These are phyloP conservation scores for Aureobasidium sp. DNA, from an alignment of 2,329 filamentous ascomycete species.

Conservation along the genomic window DNA sequence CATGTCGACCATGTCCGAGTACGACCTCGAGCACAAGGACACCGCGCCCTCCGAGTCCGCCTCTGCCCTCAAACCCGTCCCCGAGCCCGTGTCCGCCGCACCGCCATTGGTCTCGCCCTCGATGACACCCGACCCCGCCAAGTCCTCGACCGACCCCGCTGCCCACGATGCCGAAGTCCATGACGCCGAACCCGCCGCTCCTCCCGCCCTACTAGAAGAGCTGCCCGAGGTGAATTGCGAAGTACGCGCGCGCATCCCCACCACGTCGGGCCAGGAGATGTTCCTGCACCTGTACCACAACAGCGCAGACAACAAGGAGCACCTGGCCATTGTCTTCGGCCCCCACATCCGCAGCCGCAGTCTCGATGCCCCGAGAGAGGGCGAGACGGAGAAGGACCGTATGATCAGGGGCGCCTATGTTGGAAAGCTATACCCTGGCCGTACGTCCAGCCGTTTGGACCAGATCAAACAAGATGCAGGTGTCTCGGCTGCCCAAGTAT, in stretches of 20 bases:
- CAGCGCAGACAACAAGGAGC: conserved; percentile 87
- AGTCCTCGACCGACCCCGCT: conserved; percentile 24
- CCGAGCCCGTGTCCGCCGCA: conserved; percentile 20
- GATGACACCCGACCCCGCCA: conserved; percentile 29
- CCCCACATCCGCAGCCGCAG: conserved; percentile 65
- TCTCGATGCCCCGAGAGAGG: conserved; percentile 61
- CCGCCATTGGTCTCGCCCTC: conserved; percentile 41
- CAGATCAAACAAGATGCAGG: conserved; percentile 34
- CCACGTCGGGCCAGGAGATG: conserved; percentile 87
- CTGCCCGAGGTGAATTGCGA: conserved; percentile 86
- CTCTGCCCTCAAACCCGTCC: conserved; percentile 11
- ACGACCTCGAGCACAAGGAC: conserved; percentile 27
- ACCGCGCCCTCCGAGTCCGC: conserved; percentile 15
- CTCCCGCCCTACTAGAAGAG: conserved; percentile 62
- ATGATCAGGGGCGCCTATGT: conserved; percentile 94
- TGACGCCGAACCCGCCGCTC: conserved; percentile 32
- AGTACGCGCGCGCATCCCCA: conserved; percentile 90
- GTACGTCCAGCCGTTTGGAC: conserved; percentile 63
- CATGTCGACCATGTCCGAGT: conserved; percentile 28
- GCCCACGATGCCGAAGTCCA: conserved; percentile 15
- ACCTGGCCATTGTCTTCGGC: conserved; percentile 94
- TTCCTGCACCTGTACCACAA: conserved; percentile 94
- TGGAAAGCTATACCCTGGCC: conserved; percentile 75
- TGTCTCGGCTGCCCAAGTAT: conserved; percentile 12
- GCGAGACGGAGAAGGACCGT: conserved; percentile 78